A percentile compares a stretch with the other conserved stretches of the same genome.
Conservation (phyloP, 176 grass and related monocot genomes). For the Eremochloa ophiuroides region DNA sequence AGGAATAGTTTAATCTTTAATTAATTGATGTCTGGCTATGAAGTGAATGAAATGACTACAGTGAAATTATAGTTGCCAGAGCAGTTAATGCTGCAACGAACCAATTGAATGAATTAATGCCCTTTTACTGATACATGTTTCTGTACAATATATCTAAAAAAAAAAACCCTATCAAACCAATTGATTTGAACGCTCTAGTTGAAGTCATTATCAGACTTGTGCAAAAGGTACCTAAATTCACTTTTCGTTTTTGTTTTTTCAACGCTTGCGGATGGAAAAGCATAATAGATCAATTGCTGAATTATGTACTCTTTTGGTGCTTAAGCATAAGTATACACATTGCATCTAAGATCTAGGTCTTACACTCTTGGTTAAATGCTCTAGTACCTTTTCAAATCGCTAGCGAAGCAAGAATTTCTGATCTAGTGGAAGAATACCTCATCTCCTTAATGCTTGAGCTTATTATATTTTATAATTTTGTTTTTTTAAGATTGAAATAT, state of each 20-base stretch:
- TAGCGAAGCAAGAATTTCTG: not conserved
- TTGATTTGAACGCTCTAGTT: slow-evolving; percentile 7
- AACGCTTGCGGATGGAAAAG: not conserved
- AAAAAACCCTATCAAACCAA: not conserved
- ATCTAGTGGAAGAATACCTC: not conserved
- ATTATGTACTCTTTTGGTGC: not conserved
- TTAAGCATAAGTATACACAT: not conserved
- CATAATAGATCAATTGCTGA: not conserved
- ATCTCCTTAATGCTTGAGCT: not conserved
- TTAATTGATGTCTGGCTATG: not conserved
- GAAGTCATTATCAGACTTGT: not conserved
- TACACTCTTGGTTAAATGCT: not conserved
- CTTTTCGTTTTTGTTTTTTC: not conserved
- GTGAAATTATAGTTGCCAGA: not conserved
- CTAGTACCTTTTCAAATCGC: not conserved
- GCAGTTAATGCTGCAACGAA: not conserved
- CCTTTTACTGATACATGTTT: slow-evolving; percentile 9
- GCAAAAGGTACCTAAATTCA: not conserved
- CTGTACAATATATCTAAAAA: slow-evolving; percentile 24
- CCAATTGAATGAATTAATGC: not conserved
- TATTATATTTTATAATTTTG: not conserved
- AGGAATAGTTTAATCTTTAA: not conserved
- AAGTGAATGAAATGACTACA: not conserved
- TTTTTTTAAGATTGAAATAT: not conserved
- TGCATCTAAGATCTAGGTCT: not conserved